Percentiles rank a stretch among this genome's conserved stretches.
phyloP scores from a whole-genome alignment of 495 filamentous ascomycete species.

The Penicillium bialowiezense region DNA sequence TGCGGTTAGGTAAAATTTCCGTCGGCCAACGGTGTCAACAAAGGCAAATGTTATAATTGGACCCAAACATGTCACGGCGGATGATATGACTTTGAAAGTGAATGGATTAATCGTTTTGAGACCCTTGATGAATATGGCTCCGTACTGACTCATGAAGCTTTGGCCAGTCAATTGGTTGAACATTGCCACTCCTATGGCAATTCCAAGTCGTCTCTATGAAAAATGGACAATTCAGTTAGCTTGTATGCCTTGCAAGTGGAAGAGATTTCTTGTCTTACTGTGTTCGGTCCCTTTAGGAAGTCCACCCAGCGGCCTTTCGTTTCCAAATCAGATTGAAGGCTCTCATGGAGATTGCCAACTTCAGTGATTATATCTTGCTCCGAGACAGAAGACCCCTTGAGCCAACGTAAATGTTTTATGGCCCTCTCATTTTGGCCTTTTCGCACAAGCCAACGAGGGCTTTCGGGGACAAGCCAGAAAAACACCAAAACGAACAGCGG shows the following conservation, averaged over 20 bases:
- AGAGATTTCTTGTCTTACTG: background rate
- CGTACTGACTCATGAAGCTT: conserved; percentile 19
- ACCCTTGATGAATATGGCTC: conserved; percentile 19
- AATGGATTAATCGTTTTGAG: conserved; percentile 20
- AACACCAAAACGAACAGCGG: conserved; percentile 3
- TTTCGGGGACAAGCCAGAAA: conserved; percentile 10
- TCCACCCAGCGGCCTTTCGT: conserved; percentile 7
- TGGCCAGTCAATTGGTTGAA: conserved; percentile 25
- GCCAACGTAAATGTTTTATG: conserved; percentile 1
- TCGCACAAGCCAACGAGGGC: conserved; percentile 7
- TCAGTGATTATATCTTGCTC: background rate
- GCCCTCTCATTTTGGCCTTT: conserved; percentile 4
- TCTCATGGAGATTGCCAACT: conserved; percentile 1
- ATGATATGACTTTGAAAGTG: conserved; percentile 9
- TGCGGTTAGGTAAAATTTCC: conserved; percentile 3
- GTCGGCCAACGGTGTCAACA: conserved; percentile 3
- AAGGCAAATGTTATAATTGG: conserved; percentile 6
- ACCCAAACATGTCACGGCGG: conserved; percentile 1
- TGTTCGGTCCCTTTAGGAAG: conserved; percentile 6
- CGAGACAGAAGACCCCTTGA: background rate
- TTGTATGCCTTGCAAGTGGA: too few relatives aligned
- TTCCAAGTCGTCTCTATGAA: conserved; percentile 4
- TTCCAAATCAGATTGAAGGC: background rate
- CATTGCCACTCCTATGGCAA: conserved; percentile 19
- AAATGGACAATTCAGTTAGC: too few relatives aligned